Conservation (phyloP, 441 rosid genomes). For the Hura crepitans region DNA sequence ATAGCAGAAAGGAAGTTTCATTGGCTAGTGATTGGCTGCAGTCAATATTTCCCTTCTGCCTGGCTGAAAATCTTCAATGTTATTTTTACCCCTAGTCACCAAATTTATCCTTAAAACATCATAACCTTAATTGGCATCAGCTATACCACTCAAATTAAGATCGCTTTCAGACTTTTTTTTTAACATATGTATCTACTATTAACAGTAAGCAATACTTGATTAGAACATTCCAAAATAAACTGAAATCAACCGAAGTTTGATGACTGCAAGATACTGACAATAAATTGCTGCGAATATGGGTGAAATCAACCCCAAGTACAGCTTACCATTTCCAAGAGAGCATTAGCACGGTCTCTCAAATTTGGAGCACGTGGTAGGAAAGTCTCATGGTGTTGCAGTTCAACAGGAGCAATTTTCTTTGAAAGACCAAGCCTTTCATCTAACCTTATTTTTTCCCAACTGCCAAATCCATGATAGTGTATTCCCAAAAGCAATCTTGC, state of each 20-base stretch:
- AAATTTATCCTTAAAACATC: too few relatives aligned
- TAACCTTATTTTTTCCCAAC: conserved; percentile 95
- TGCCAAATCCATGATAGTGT: conserved; percentile 89
- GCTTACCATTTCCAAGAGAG: conserved; percentile 91
- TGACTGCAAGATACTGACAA: neutral
- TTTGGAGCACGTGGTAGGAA: conserved; percentile 98
- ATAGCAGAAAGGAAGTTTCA: neutral
- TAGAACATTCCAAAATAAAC: too few relatives aligned
- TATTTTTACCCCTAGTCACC: too few relatives aligned
- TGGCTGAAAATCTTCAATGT: neutral
- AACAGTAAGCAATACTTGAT: neutral
- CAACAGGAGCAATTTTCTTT: conserved; percentile 97
- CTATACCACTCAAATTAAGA: too few relatives aligned
- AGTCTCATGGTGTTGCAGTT: conserved; percentile 98
- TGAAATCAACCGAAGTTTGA: too few relatives aligned
- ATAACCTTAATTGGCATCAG: neutral
- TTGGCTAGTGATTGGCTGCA: neutral
- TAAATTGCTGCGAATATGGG: neutral
- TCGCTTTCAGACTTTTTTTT: neutral
- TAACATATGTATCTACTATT: neutral
- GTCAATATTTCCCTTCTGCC: neutral
- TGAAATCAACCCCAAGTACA: neutral
- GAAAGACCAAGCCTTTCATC: conserved; percentile 89
- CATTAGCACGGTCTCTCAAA: conserved; percentile 92
- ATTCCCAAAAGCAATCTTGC: conserved; percentile 97